Evolutionary conservation across 2,329 filamentous ascomycete species (phyloP).

Genomic region (Ceratocystis diversiconidia): DNA sequence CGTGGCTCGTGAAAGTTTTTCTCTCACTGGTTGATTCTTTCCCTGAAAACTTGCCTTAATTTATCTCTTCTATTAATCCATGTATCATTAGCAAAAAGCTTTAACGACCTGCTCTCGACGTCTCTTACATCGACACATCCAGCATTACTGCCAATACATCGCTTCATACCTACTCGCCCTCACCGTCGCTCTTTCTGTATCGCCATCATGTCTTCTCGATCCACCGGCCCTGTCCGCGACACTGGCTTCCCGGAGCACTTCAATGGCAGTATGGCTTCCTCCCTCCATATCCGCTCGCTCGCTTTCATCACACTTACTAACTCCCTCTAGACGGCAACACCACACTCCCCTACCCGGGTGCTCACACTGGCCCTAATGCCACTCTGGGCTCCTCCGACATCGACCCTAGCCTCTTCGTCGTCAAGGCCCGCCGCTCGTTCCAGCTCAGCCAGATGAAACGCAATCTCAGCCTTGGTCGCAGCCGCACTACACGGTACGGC

Average conservation of each 20-base stretch:
- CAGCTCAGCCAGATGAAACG: slow-evolving; percentile 29
- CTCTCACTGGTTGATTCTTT: too few species aligned
- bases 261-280: slow-evolving; percentile 28
- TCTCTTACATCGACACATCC: too few species aligned
- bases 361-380: slow-evolving; percentile 42
- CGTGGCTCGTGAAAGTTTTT: too few species aligned
- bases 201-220: slow-evolving; percentile 18
- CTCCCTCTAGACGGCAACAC: slow-evolving; percentile 37
- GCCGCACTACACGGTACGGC: slow-evolving; percentile 11
- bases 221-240: slow-evolving; percentile 26
- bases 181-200: slow-evolving; percentile 1
- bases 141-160: background rate
- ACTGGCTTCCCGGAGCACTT: slow-evolving; percentile 41
- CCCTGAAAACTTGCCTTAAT: too few species aligned
- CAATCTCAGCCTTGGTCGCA: slow-evolving; percentile 26
- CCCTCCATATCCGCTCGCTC: background rate
- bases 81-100: too few species aligned
- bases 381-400: slow-evolving; percentile 42
- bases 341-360: slow-evolving; percentile 47
- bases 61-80: too few species aligned
- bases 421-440: slow-evolving; percentile 34
- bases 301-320: background rate
- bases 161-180: background rate
- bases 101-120: too few species aligned
- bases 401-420: slow-evolving; percentile 29